Evolutionary conservation across 306 rosid genomes (phyloP), one percentile per base, ranked within the genome.

Genomic region (Pterocarpus santalinus): DNA sequence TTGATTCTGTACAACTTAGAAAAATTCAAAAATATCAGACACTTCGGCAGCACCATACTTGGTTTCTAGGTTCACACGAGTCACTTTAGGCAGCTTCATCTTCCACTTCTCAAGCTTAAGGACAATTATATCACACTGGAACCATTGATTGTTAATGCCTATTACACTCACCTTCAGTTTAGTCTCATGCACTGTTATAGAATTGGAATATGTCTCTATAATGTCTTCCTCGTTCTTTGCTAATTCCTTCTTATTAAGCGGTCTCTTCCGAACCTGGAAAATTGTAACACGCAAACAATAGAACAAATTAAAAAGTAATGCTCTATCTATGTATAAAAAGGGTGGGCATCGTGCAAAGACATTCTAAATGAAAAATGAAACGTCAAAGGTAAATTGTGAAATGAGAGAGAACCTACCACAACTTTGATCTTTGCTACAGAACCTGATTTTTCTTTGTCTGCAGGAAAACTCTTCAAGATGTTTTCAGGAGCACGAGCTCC

Each of bases 381-480:
- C 33, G 16, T 8, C 35, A 65, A 36, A 15, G 53, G 62, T 47
- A 43, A 47, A 78, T 7, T 41, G 35, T 65, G 28, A 70, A 72
- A 68, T 43, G 32, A 74, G 52, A 80, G 70, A 80, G 76, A 71
- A 85, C 99, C 73, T 96, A 96, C 99, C 95, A 96, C 99, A 78
- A 96, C 99, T 96, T 93, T 96, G 71, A 96, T 96, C 92, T 96
- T 96, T 64, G 99, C 99, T 2, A 96, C 98, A 72, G 96, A 85
- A 83, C 90, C 91, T 10, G 97, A 76, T 82, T 87, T 96, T 89
- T 96, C 99, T 86, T 96, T 96, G 80, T 96, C 98, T 17, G 86
- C 84, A 60, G 98, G 90, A 74, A 93, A 81, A 75, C 83, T 90
- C 86, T 91, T 96, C 77, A 87, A 74, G 65, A 91, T 82, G 61